phyloP scores from a whole-genome alignment of 2,329 filamentous ascomycete species.

The Pseudogymnoascus sp. region DNA sequence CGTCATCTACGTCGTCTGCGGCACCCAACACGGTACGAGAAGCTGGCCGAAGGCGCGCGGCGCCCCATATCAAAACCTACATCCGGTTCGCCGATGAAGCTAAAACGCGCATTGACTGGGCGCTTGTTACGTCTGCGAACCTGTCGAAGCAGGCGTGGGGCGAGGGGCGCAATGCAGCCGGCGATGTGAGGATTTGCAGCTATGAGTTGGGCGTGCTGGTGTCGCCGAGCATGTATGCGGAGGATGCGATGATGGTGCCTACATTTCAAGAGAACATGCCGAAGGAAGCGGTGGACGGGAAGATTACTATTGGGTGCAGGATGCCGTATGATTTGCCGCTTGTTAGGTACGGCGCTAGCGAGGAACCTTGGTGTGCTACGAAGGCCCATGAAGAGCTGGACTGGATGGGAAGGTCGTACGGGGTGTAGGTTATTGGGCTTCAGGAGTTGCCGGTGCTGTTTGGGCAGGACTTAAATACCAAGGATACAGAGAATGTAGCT shows the following conservation, averaged over 20 bases:
- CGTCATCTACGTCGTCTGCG: constrained; percentile 12
- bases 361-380: constrained; percentile 71
- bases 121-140: constrained; percentile 82
- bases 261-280: constrained; percentile 57
- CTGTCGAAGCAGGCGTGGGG: constrained; percentile 87
- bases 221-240: constrained; percentile 57
- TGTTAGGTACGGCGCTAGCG: constrained; percentile 50
- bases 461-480: neutral
- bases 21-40: constrained; percentile 30
- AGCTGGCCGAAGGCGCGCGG: constrained; percentile 57
- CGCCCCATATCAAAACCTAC: constrained; percentile 87
- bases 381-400: constrained; percentile 52
- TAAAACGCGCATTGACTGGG: constrained; percentile 62
- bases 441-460: neutral
- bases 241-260: constrained; percentile 50
- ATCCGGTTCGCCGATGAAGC: constrained; percentile 47
- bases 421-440: neutral
- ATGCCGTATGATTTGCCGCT: constrained; percentile 80
- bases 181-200: constrained; percentile 63
- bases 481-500: neutral
- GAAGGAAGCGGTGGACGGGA: constrained; percentile 18
- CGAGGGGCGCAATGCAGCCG: constrained; percentile 44
- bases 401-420: constrained; percentile 37
- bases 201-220: constrained; percentile 79
- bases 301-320: constrained; percentile 54